Percentiles rank a stretch among this genome's conserved stretches.
Conservation (phyloP, 352 stramenopile species). For the Peronospora farinosa region DNA sequence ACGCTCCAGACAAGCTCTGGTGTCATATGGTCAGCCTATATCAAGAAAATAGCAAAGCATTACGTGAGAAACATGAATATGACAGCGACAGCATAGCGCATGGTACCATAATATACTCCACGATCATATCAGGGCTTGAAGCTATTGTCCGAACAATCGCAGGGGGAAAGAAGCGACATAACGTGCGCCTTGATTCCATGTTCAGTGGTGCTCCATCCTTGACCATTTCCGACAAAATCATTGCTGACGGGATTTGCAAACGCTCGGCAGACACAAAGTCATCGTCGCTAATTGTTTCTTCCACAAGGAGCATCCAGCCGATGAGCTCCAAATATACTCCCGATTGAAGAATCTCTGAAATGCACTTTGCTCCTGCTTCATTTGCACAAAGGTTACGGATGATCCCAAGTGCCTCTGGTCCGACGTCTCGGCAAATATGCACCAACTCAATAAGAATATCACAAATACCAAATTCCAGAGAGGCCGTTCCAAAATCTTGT, state of each 20-base stretch:
- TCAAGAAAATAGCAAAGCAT: slow-evolving; percentile 8
- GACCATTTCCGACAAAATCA: slow-evolving; percentile 62
- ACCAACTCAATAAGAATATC: slow-evolving; percentile 75
- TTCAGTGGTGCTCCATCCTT: slow-evolving; percentile 37
- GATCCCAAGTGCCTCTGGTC: slow-evolving; percentile 46
- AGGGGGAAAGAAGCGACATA: slow-evolving; percentile 70
- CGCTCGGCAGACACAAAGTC: slow-evolving; percentile 48
- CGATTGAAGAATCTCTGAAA: slow-evolving; percentile 61
- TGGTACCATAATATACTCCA: slow-evolving; percentile 56
- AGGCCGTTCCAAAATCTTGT: slow-evolving; percentile 41
- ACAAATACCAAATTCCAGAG: slow-evolving; percentile 59
- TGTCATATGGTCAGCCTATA: slow-evolving; percentile 86
- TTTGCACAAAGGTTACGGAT: slow-evolving; percentile 63
- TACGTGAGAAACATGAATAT: slow-evolving; percentile 2
- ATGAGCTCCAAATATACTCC: slow-evolving; percentile 76
- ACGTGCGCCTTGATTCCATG: slow-evolving; percentile 40
- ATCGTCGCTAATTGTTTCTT: slow-evolving; percentile 57
- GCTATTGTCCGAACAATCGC: slow-evolving; percentile 56
- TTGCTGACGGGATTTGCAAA: slow-evolving; percentile 50
- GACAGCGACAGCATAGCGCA: neutral
- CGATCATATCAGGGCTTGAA: slow-evolving; percentile 38
- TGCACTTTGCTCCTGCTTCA: slow-evolving; percentile 37
- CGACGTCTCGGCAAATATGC: slow-evolving; percentile 52
- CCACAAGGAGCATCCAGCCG: slow-evolving; percentile 59
- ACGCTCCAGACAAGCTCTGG: slow-evolving; percentile 93